phyloP scores from a whole-genome alignment of 2,329 filamentous ascomycete genomes.

The Xylariales sp. region DNA sequence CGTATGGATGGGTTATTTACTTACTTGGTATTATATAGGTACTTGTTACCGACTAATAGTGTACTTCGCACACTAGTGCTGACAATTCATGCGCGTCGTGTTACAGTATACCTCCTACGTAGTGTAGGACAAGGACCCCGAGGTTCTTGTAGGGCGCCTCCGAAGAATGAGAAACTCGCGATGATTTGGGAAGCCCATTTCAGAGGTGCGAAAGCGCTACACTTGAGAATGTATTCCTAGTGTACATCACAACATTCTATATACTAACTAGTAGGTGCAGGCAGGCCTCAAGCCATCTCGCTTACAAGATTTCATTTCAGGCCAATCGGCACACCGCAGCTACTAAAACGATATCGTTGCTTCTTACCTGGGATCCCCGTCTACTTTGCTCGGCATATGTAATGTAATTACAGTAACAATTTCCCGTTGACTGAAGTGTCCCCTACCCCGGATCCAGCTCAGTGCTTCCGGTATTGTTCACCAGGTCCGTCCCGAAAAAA shows the following conservation, averaged over 20 bases:
- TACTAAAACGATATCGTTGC: slow-evolving; percentile 24
- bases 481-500: slow-evolving; percentile 13
- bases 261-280: slow-evolving; percentile 9
- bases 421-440: slow-evolving; percentile 20
- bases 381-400: slow-evolving; percentile 25
- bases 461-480: slow-evolving; percentile 15
- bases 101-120: slow-evolving; percentile 31
- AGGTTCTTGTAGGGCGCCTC: slow-evolving; percentile 10
- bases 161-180: slow-evolving; percentile 19
- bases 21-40: too few relatives aligned
- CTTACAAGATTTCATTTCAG: slow-evolving; percentile 31
- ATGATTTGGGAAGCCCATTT: slow-evolving; percentile 15
- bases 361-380: slow-evolving; percentile 20
- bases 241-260: neutral
- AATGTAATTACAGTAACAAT: slow-evolving; percentile 27
- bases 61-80: slow-evolving; percentile 4
- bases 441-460: slow-evolving; percentile 26
- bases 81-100: slow-evolving; percentile 34
- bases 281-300: slow-evolving; percentile 33
- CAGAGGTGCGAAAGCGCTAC: slow-evolving; percentile 4
- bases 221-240: neutral
- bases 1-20: slow-evolving; percentile 4
- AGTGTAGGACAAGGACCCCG: neutral
- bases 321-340: slow-evolving; percentile 31
- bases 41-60: slow-evolving; percentile 13